Conservation (phyloP, 1,284 basidiomycete genomes). For the Mycena sp. region DNA sequence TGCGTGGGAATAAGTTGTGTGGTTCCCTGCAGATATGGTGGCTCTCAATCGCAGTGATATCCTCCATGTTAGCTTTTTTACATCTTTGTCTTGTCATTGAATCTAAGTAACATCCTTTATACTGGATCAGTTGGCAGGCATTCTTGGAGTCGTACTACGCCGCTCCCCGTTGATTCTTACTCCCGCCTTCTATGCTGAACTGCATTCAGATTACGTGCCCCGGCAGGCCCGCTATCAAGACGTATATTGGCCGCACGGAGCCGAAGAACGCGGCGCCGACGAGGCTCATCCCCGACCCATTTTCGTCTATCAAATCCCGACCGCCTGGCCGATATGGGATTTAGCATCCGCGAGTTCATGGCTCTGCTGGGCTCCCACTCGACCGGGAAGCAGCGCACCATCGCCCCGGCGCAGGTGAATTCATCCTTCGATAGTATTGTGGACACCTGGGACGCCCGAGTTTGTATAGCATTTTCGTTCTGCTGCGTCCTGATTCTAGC, state of each 20-base stretch:
- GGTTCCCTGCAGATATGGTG: too few relatives aligned
- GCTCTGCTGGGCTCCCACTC: slow-evolving; percentile 31
- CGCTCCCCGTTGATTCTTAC: too few relatives aligned
- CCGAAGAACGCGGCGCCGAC: slow-evolving; percentile 20
- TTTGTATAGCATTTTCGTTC: slow-evolving; percentile 12
- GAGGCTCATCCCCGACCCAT: slow-evolving; percentile 27
- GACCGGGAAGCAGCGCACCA: slow-evolving; percentile 28
- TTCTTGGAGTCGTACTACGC: too few relatives aligned
- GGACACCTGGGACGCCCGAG: slow-evolving; percentile 29
- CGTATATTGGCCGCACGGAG: slow-evolving; percentile 20
- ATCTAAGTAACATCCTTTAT: too few relatives aligned
- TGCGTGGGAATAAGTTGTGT: too few relatives aligned
- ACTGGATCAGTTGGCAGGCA: too few relatives aligned
- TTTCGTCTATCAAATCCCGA: slow-evolving; percentile 11
- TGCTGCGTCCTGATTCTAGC: too few relatives aligned
- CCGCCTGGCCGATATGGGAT: slow-evolving; percentile 32
- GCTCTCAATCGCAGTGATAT: too few relatives aligned
- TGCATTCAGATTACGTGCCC: slow-evolving; percentile 30
- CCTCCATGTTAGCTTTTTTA: too few relatives aligned
- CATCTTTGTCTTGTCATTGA: too few relatives aligned
- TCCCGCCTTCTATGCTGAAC: too few relatives aligned
- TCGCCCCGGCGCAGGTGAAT: slow-evolving; percentile 3
- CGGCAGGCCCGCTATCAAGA: slow-evolving; percentile 22
- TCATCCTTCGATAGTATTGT: slow-evolving; percentile 23
- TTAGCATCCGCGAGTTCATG: slow-evolving; percentile 25